Evolutionary conservation across 1,139 yeast genomes (phyloP).

Genomic region (Suhomyces maxii): DNA sequence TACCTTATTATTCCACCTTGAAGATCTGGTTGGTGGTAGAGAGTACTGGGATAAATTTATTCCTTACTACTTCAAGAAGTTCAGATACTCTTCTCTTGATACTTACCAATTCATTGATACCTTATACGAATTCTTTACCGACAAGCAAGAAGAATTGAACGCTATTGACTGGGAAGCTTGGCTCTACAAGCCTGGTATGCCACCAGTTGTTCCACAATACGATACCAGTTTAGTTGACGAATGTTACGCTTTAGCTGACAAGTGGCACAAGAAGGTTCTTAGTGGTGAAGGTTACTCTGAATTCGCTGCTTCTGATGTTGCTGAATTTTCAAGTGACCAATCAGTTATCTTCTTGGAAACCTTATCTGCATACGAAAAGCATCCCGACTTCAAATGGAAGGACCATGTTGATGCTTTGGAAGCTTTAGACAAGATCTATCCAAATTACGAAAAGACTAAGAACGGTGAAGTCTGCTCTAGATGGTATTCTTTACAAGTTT

Average conservation of each 20-base stretch:
- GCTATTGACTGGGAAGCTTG: conserved; percentile 81
- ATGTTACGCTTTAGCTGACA: conserved; percentile 63
- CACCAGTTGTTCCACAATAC: conserved; percentile 74
- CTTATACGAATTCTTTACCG: conserved; percentile 61
- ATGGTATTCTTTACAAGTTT: conserved; percentile 66
- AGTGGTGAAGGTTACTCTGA: conserved; percentile 12
- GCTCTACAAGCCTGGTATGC: conserved; percentile 82
- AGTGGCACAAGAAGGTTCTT: conserved; percentile 54
- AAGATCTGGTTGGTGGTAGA: conserved; percentile 58
- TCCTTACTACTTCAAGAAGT: conserved; percentile 71
- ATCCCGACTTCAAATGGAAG: conserved; percentile 37
- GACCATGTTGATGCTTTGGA: conserved; percentile 37
- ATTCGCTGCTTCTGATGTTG: conserved; percentile 45
- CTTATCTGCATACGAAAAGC: conserved; percentile 40
- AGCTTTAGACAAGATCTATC: conserved; percentile 47
- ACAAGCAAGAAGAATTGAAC: conserved; percentile 53
- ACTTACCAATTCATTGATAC: conserved; percentile 79
- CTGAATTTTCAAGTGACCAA: conserved; percentile 68
- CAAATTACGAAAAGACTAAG: conserved; percentile 46
- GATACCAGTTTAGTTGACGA: conserved; percentile 76
- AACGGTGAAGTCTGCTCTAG: conserved; percentile 84
- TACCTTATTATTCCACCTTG: conserved; percentile 73
- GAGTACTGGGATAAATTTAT: conserved; percentile 74
- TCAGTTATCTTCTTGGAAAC: conserved; percentile 76
- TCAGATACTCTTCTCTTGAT: conserved; percentile 70